Evolutionary conservation across 768 basidiomycete genomes (phyloP).

Genomic region (Russula sp.): DNA sequence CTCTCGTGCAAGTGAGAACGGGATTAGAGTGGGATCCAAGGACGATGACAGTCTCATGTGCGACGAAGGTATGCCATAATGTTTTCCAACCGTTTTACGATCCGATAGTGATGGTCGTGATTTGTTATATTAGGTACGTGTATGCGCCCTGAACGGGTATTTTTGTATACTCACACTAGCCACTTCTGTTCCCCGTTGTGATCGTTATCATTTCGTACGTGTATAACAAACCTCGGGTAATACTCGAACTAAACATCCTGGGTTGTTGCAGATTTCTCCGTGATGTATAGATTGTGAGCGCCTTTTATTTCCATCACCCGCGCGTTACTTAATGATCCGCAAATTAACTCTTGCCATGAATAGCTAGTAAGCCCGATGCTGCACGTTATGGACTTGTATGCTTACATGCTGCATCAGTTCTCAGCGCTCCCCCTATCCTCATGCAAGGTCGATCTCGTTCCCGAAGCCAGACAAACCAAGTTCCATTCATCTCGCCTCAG

Average conservation of each 20-base stretch:
- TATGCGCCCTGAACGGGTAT: constrained; percentile 39
- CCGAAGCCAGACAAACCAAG: constrained; percentile 33
- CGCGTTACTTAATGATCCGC: constrained; percentile 40
- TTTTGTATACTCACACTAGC: constrained; percentile 4
- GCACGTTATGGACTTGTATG: background rate
- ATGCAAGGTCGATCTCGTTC: constrained; percentile 33
- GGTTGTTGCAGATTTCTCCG: constrained; percentile 9
- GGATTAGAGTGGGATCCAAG: constrained; percentile 57
- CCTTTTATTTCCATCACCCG: constrained; percentile 33
- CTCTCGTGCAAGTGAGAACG: constrained; percentile 65
- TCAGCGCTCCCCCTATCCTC: constrained; percentile 29
- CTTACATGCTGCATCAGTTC: constrained; percentile 23
- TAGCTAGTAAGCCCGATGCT: constrained; percentile 23
- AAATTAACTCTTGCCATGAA: constrained; percentile 22
- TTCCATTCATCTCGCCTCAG: constrained; percentile 34
- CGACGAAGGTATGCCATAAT: constrained; percentile 46
- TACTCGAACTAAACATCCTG: constrained; percentile 4
- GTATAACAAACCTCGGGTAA: background rate
- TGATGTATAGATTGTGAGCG: constrained; percentile 26
- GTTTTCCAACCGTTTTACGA: constrained; percentile 43
- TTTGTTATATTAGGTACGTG: constrained; percentile 35
- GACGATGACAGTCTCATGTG: constrained; percentile 42
- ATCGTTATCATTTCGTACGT: constrained; percentile 17
- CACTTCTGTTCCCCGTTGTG: constrained; percentile 1
- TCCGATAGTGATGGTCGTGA: constrained; percentile 32